Evolutionary conservation across 805 yeast species (phyloP).

Genomic region (Wickerhamomyces bisporus): DNA sequence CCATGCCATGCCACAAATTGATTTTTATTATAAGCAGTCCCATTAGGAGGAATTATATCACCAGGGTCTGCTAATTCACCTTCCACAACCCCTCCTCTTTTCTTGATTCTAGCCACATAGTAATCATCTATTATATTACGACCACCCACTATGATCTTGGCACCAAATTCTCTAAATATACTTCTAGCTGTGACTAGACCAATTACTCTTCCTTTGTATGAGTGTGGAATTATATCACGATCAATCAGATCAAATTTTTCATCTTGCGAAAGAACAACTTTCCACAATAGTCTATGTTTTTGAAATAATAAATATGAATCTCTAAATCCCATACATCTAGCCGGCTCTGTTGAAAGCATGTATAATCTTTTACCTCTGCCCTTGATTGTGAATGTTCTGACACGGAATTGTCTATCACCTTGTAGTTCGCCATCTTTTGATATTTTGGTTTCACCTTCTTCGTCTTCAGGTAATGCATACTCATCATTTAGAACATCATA

Average conservation of each 20-base stretch:
- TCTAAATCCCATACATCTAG: slow-evolving; percentile 89
- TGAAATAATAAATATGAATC: slow-evolving; percentile 88
- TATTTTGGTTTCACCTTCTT: slow-evolving; percentile 72
- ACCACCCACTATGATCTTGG: slow-evolving; percentile 76
- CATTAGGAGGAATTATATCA: slow-evolving; percentile 40
- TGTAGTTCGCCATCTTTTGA: slow-evolving; percentile 58
- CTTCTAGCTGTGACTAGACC: slow-evolving; percentile 89
- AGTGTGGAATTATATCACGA: slow-evolving; percentile 77
- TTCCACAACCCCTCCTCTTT: slow-evolving; percentile 55
- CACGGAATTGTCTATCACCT: slow-evolving; percentile 72
- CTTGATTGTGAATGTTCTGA: slow-evolving; percentile 57
- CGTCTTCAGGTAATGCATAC: slow-evolving; percentile 69
- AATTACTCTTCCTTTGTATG: slow-evolving; percentile 86
- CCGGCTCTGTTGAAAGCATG: slow-evolving; percentile 95
- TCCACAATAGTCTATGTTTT: slow-evolving; percentile 71
- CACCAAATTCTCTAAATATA: slow-evolving; percentile 88
- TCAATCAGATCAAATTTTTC: slow-evolving; percentile 82
- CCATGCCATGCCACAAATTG: slow-evolving; percentile 54
- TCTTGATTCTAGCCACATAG: slow-evolving; percentile 53
- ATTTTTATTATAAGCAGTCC: slow-evolving; percentile 39
- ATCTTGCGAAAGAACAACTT: slow-evolving; percentile 65
- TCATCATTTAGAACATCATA: slow-evolving; percentile 68
- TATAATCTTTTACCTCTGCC: slow-evolving; percentile 64
- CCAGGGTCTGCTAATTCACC: slow-evolving; percentile 70
- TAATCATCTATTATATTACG: slow-evolving; percentile 81